These are phyloP conservation scores for Carex pumila DNA, from an alignment of 176 grass and related monocot species.

Conservation along the genomic window DNA sequence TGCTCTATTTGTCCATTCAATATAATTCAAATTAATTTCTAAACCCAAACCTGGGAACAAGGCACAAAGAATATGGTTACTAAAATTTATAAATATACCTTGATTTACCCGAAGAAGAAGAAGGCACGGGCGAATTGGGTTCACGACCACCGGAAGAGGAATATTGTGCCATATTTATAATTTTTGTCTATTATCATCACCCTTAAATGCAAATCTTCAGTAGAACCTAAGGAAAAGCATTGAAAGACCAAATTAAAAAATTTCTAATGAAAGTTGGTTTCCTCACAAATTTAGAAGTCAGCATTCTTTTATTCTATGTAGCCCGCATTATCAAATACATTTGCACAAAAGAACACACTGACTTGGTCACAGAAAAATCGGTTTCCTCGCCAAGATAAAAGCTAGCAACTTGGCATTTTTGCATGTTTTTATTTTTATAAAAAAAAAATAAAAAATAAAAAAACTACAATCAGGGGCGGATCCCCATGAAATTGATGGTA, in stretches of 20 bases:
- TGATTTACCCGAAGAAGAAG: slow-evolving; percentile 65
- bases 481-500: background rate
- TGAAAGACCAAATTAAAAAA: background rate
- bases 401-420: background rate
- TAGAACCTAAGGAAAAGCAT: background rate
- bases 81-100: slow-evolving; percentile 46
- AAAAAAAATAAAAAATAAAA: background rate
- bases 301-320: background rate
- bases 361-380: background rate
- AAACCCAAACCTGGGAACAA: background rate
- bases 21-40: background rate
- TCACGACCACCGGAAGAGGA: slow-evolving; percentile 32
- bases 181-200: slow-evolving; percentile 1
- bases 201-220: background rate
- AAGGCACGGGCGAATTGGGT: slow-evolving; percentile 47
- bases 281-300: background rate
- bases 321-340: background rate
- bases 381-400: background rate
- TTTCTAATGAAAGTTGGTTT: background rate
- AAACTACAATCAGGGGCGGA: background rate
- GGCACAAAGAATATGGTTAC: background rate
- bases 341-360: slow-evolving; percentile 1
- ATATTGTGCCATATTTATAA: slow-evolving; percentile 43
- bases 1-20: background rate
- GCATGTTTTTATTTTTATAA: background rate